Conservation (phyloP, 1,284 basidiomycete genomes). For the Veloboletus limbatus region DNA sequence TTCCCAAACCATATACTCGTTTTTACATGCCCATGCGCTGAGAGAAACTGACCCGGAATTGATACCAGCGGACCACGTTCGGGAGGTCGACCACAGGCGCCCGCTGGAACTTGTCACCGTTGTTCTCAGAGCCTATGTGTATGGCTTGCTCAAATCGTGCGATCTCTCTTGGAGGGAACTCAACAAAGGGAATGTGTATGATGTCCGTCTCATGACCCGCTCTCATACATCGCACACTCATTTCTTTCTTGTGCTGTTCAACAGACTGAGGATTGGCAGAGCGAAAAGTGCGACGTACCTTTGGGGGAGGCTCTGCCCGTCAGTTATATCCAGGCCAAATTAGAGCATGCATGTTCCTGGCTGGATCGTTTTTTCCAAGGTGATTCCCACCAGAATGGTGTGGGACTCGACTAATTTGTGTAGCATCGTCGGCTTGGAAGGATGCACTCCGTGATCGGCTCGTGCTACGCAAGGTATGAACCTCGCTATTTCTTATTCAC, state of each 20-base stretch:
- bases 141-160: conserved; percentile 79
- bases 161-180: conserved; percentile 83
- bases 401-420: conserved; percentile 6
- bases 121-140: conserved; percentile 69
- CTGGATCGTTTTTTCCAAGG: conserved; percentile 44
- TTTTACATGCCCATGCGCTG: conserved; percentile 74
- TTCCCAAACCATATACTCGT: conserved; percentile 82
- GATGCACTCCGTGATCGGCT: conserved; percentile 53
- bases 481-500: neutral
- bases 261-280: conserved; percentile 84
- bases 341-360: conserved; percentile 62
- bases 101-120: conserved; percentile 61
- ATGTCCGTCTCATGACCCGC: conserved; percentile 52
- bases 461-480: conserved; percentile 54
- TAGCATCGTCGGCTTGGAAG: conserved; percentile 44
- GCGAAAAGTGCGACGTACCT: conserved; percentile 81
- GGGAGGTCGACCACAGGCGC: conserved; percentile 32
- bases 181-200: conserved; percentile 66
- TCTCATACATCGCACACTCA: conserved; percentile 13
- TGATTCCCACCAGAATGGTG: conserved; percentile 14
- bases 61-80: conserved; percentile 33
- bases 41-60: conserved; percentile 59
- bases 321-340: conserved; percentile 51
- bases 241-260: conserved; percentile 13
- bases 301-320: conserved; percentile 71